Base-by-base conservation (phyloP, 768 basidiomycete species). In the Auriscalpium microsporum region DNA sequence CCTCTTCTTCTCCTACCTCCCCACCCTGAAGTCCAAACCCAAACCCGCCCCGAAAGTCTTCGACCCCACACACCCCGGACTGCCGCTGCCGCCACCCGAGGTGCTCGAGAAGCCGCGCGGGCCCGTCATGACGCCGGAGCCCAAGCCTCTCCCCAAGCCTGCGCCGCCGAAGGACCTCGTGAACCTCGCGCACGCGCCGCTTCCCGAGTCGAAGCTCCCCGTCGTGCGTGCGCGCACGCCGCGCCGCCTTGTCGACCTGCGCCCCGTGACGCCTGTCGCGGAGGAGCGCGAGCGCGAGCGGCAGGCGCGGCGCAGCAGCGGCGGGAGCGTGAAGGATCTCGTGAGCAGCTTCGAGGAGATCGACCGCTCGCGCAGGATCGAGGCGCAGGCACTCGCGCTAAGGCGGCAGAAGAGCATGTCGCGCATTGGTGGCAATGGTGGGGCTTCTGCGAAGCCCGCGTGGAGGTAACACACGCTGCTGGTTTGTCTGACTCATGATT, bases 251-350 rank as follows among this genome's bases (percentile, higher is more conserved):
- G 83, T 89, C 3, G 71, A 76, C 16, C 73, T 90, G 16, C 75
- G 84, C 37, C 81, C 76, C 10, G 77, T 80, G 4, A 54, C 64
- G 11, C 68, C 65, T 11, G 63, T 70, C 3, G 74, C 77, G 0
- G 56, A 44, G 48, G 40, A 21, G 16, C 35, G 45, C 38, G 66
- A 68, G 3, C 63, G 57, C 1, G 62, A 62, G 28, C 59, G 66
- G 21, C 67, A 71, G 47, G 72, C 71, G n/a, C 71, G 87, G 55
- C 72, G 82, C 63, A 82, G 79, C 56, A 87, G 87, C 62, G 80
- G 78, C 13, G 75, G 77, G 50, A 88, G 86, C 62, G 88, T 90
- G 55, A 87, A 78, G 68, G 87, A 90, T 51, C 66, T 90, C 53
- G 80, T 89, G 51, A 75, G 69, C 65, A 77, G 72, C 34, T 90